Percentiles rank a stretch among this genome's conserved stretches.
These are phyloP conservation scores for Rosa multiflora DNA, from an alignment of 306 rosid species.

Conservation along the genomic window DNA sequence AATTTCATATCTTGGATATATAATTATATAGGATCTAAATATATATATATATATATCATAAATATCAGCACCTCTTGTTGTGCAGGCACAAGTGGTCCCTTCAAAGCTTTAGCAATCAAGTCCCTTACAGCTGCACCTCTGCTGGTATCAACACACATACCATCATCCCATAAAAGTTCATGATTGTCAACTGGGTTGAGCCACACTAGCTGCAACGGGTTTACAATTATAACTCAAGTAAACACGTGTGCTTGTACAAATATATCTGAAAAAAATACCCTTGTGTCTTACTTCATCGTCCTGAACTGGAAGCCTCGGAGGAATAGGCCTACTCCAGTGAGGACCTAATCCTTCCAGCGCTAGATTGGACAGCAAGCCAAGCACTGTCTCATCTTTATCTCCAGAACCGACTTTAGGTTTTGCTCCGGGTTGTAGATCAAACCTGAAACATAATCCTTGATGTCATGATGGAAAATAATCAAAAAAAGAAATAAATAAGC, in stretches of 20 bases:
- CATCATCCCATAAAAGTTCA: slow-evolving; percentile 93
- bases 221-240: slow-evolving; percentile 36
- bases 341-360: slow-evolving; percentile 79
- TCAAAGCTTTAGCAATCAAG: slow-evolving; percentile 83
- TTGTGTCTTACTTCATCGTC: slow-evolving; percentile 70
- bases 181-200: slow-evolving; percentile 81
- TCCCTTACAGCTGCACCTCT: slow-evolving; percentile 96
- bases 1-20: neutral
- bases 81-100: slow-evolving; percentile 85
- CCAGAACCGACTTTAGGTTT: slow-evolving; percentile 79
- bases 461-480: slow-evolving; percentile 12
- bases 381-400: slow-evolving; percentile 71
- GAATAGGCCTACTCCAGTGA: slow-evolving; percentile 88
- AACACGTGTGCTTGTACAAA: slow-evolving; percentile 24
- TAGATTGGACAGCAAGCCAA: slow-evolving; percentile 74
- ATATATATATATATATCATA: neutral
- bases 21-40: neutral
- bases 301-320: slow-evolving; percentile 86
- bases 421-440: slow-evolving; percentile 72
- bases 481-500: neutral
- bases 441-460: slow-evolving; percentile 47
- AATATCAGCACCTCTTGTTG: slow-evolving; percentile 76
- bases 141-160: slow-evolving; percentile 93
- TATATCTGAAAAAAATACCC: slow-evolving; percentile 3
- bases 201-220: slow-evolving; percentile 89